Conservation (phyloP, 1,139 yeast genomes). For the Yarrowia galli region DNA sequence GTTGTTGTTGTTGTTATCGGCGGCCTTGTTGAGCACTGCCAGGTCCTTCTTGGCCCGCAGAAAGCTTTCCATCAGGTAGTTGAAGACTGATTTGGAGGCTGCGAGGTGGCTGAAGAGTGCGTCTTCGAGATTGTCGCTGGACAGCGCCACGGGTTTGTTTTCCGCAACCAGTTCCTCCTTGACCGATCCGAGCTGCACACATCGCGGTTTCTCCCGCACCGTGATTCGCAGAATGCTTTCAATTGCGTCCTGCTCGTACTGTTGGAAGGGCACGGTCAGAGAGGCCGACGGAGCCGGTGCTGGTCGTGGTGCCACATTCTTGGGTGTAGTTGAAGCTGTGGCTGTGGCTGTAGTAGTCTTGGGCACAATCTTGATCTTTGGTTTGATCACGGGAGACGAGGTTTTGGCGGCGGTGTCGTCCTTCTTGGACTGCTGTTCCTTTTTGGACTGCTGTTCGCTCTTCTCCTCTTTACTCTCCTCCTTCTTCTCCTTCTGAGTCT, state of each 20-base stretch:
- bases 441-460: not conserved
- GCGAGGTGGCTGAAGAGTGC: conserved; percentile 48
- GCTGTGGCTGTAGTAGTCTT: not conserved
- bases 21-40: conserved; percentile 39
- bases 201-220: conserved; percentile 2
- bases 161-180: conserved; percentile 22
- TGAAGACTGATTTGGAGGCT: conserved; percentile 44
- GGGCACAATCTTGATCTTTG: conserved; percentile 15
- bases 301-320: not conserved
- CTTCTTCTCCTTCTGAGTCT: not conserved
- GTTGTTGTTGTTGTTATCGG: no score
- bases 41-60: conserved; percentile 41
- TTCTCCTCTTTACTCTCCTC: not conserved
- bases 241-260: conserved; percentile 15
- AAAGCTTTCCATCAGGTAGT: conserved; percentile 46
- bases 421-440: not conserved
- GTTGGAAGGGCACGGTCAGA: not conserved
- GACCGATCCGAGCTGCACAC: conserved; percentile 6
- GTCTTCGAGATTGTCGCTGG: conserved; percentile 44
- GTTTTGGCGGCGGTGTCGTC: no score
- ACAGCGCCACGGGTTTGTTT: not conserved
- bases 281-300: conserved; percentile 1
- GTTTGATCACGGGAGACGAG: not conserved
- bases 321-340: not conserved
- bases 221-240: conserved; percentile 6